Evolutionary conservation across 208 protist genomes (phyloP), one percentile per base, ranked within the genome.

Genomic region (Porcisia deanei): DNA sequence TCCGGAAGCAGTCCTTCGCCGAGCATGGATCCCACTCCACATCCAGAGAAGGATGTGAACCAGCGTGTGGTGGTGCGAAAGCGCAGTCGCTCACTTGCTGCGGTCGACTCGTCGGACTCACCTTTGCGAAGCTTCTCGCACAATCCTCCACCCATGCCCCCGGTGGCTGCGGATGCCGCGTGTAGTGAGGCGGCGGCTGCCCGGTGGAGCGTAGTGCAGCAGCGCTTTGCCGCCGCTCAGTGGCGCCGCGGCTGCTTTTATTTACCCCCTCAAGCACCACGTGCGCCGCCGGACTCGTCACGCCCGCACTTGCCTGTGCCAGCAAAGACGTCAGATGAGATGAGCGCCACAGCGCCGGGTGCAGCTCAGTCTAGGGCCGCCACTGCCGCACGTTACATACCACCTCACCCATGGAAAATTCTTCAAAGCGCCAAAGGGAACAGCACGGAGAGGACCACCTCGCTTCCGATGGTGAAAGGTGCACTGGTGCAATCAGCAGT

Each of bases 171-270:
- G 41, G 39, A 39, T 47, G 52, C 25, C 22, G 43, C 20, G 37
- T 53, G 5, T 34, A 37, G 14, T 16, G 12, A 43, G 0, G n/a
- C 18, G 34, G 25, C 25, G 20, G 41, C 49, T 25, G 43, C 45
- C 8, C 5, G 14, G 41, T 77, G 71, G 77, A 37, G 22, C 1
- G 34, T 43, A 0, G 65, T 61, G 45, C 67, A 69, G 45, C 63
- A 68, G 30, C 47, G 64, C 34, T 73, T 73, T 34, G 72, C 72
- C 7, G 71, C 45, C 10, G 71, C 77, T n/a, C 77, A 73, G n/a
- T 81, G 77, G 77, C 77, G 77, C 57, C 71, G 77, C 16, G 77
- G 71, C 37, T 71, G 69, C 53, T 64, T 81, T 49, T 18, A 41
- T 18, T 43, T 81, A 2, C 71, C 71, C 1, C 22, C 59, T 25